A percentile compares a stretch with the other conserved stretches of the same genome.
phyloP scores from a whole-genome alignment of 352 stramenopile species.

The Globisporangium nodosum region DNA sequence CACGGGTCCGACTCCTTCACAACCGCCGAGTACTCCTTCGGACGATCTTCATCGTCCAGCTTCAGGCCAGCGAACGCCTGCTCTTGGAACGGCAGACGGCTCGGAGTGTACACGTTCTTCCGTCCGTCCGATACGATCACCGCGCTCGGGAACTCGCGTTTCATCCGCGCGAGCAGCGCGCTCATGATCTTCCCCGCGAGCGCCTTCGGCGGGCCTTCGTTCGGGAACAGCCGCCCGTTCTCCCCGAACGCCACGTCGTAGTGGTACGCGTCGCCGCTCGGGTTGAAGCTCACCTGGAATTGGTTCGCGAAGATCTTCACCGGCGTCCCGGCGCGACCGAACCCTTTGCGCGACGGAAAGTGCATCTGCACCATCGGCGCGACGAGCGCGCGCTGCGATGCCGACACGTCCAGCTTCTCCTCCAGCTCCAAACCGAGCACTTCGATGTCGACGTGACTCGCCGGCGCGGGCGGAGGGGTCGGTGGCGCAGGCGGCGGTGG shows the following conservation, averaged over 20 bases:
- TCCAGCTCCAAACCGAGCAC: slow-evolving; percentile 25
- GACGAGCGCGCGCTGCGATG: slow-evolving; percentile 22
- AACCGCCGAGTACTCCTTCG: slow-evolving; percentile 34
- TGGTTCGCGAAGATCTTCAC: slow-evolving; percentile 60
- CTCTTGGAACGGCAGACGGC: slow-evolving; percentile 35
- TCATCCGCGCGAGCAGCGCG: slow-evolving; percentile 31
- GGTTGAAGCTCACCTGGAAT: slow-evolving; percentile 50
- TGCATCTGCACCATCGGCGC: slow-evolving; percentile 28
- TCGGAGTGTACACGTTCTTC: slow-evolving; percentile 54
- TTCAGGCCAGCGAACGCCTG: slow-evolving; percentile 31
- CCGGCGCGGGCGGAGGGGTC: not conserved
- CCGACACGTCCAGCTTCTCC: slow-evolving; percentile 23
- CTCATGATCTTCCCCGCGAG: slow-evolving; percentile 57
- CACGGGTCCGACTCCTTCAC: slow-evolving; percentile 55
- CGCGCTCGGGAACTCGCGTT: slow-evolving; percentile 28
- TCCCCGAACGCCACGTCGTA: slow-evolving; percentile 64
- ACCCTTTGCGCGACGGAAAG: slow-evolving; percentile 49
- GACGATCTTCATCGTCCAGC: slow-evolving; percentile 36
- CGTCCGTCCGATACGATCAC: slow-evolving; percentile 42
- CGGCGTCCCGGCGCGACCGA: slow-evolving; percentile 33
- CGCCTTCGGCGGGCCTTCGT: slow-evolving; percentile 48
- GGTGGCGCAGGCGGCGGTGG: not conserved
- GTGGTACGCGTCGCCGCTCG: slow-evolving; percentile 53
- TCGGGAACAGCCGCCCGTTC: slow-evolving; percentile 24
- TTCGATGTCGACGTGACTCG: slow-evolving; percentile 5